Conservation (phyloP, 148 eudicot genomes). For the Cornus kousa region DNA sequence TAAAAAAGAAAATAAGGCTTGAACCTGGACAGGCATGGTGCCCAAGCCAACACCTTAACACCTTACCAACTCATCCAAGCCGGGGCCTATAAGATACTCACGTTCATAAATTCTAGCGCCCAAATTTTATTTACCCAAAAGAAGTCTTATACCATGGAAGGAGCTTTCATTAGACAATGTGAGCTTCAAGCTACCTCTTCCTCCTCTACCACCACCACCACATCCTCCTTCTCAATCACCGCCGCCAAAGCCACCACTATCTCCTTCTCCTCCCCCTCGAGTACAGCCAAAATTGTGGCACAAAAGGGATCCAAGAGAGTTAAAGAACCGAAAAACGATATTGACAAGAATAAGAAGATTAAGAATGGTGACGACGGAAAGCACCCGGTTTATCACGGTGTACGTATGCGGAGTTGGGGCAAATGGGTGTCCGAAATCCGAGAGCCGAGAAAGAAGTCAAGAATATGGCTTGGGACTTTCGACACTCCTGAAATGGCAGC, state of each 20-base stretch:
- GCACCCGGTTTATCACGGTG: conserved; percentile 41
- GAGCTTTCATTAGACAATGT: no score
- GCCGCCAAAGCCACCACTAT: neutral
- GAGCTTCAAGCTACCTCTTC: neutral
- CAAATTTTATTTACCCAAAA: no score
- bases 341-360: no score
- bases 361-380: conserved; percentile 8
- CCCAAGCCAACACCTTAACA: no score
- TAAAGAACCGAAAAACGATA: neutral
- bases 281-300: neutral
- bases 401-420: conserved; percentile 51
- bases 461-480: conserved; percentile 59
- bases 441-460: conserved; percentile 45
- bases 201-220: no score
- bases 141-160: neutral
- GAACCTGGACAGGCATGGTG: no score
- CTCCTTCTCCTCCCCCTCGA: neutral
- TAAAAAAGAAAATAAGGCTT: no score
- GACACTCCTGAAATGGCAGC: conserved; percentile 56
- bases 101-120: no score
- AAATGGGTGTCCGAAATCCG: conserved; percentile 62
- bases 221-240: neutral
- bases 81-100: no score
- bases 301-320: neutral
- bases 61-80: no score